A percentile compares a stretch with the other conserved stretches of the same genome.
These are phyloP conservation scores for Medicago truncatula DNA, from an alignment of 306 rosid species.

Conservation along the genomic window MtrunA17r5.0-ANR NC_053047.1:8643501-8644000, in stretches of 20 bases:
- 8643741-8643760: conserved; percentile 95
- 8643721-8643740: conserved; percentile 97
- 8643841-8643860: conserved; percentile 92
- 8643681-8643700: conserved; percentile 84
- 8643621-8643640: conserved; percentile 92
- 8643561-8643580: conserved; percentile 92
- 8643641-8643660: conserved; percentile 90
- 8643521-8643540: conserved; percentile 89
- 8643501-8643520: conserved; percentile 89
- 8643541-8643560: conserved; percentile 98
- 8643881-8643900: conserved; percentile 84
- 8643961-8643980: conserved; percentile 89
- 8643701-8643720: conserved; percentile 86
- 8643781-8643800: conserved; percentile 81
- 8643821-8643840: conserved; percentile 90
- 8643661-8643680: conserved; percentile 86
- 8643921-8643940: conserved; percentile 99
- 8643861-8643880: conserved; percentile 86
- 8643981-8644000: conserved; percentile 92
- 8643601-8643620: conserved; percentile 92
- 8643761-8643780: conserved; percentile 96
- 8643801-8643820: conserved; percentile 88
- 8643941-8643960: conserved; percentile 79
- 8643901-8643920: conserved; percentile 92
- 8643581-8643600: conserved; percentile 90